Conservation (phyloP, 768 basidiomycete genomes). For the Mycena indigotica region DNA sequence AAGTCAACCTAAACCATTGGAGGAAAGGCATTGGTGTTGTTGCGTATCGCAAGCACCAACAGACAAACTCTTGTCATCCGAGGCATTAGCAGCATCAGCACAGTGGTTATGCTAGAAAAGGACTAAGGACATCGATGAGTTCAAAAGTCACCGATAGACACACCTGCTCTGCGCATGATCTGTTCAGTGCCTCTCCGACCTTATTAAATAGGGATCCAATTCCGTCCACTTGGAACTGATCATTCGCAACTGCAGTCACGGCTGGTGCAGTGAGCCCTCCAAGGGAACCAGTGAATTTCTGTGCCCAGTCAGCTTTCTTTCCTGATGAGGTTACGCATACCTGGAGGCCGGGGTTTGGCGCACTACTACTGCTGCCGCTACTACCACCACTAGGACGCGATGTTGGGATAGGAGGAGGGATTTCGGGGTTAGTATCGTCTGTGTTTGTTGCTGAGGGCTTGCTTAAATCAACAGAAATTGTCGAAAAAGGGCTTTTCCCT, state of each 20-base stretch:
- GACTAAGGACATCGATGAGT: constrained; percentile 26
- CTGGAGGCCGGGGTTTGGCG: no score
- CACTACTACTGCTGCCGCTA: no score
- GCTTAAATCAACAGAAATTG: no score
- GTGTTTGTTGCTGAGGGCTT: not conserved
- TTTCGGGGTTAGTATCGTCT: not conserved
- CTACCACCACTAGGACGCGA: no score
- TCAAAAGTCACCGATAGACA: not conserved
- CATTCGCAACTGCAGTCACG: constrained; percentile 42
- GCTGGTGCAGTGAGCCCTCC: constrained; percentile 49
- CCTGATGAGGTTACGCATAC: no score
- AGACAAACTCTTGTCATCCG: constrained; percentile 49
- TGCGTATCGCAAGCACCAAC: constrained; percentile 50
- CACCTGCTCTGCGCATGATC: not conserved
- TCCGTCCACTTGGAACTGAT: constrained; percentile 47
- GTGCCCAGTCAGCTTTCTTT: constrained; percentile 37
- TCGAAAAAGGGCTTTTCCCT: not conserved
- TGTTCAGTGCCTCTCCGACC: not conserved
- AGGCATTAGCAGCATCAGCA: constrained; percentile 56
- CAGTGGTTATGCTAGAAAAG: constrained; percentile 63
- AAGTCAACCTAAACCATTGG: no score
- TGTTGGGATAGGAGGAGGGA: no score
- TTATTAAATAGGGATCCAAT: not conserved
- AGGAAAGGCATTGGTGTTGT: constrained; percentile 43
- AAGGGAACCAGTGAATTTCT: constrained; percentile 51